A percentile compares a stretch with the other conserved stretches of the same genome.
phyloP scores from a whole-genome alignment of 345 rosid genomes.

The thale cress (Arabidopsis thaliana) region TAIR10.1 NC_003076.8:17787501-17788000 shows the following conservation, averaged over 20 bases:
- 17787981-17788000: constrained; percentile 68
- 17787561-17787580: constrained; percentile 79
- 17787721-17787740: constrained; percentile 48
- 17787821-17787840: constrained; percentile 64
- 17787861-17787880: constrained; percentile 72
- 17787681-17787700: constrained; percentile 76
- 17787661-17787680: constrained; percentile 84
- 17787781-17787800: not conserved
- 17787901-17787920: constrained; percentile 69
- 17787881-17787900: constrained; percentile 70
- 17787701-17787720: constrained; percentile 84
- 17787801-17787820: constrained; percentile 60
- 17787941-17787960: constrained; percentile 26
- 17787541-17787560: constrained; percentile 76
- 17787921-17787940: constrained; percentile 27
- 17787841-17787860: constrained; percentile 85
- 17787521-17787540: constrained; percentile 69
- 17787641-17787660: constrained; percentile 73
- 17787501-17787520: constrained; percentile 72
- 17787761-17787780: constrained; percentile 12
- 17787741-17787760: not conserved
- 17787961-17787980: constrained; percentile 51
- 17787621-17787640: constrained; percentile 89
- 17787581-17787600: constrained; percentile 89
- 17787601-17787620: constrained; percentile 86